Percentiles rank a stretch among this genome's conserved stretches.
phyloP scores from a whole-genome alignment of 1,139 yeast genomes.

The Candida glucosophila region DNA sequence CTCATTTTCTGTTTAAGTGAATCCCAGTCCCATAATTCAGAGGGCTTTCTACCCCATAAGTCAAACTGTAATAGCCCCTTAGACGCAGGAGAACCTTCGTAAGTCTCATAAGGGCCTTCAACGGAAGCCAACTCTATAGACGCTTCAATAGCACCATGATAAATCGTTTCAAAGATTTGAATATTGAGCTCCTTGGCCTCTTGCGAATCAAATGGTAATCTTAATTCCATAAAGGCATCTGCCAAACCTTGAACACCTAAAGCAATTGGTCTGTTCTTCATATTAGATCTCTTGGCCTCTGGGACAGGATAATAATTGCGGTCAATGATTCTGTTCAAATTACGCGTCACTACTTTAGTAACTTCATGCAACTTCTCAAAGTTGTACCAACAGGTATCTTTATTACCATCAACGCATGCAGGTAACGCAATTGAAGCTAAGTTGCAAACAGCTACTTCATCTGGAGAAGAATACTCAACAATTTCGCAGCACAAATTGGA shows the following conservation, averaged over 20 bases:
- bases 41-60: conserved; percentile 50
- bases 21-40: conserved; percentile 54
- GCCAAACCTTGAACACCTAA: conserved; percentile 60
- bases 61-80: conserved; percentile 50
- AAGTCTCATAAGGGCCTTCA: conserved; percentile 42
- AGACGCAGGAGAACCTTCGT: conserved; percentile 52
- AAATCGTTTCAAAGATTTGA: conserved; percentile 54
- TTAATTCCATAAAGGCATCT: conserved; percentile 47
- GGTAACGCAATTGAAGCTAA: conserved; percentile 55
- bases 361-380: conserved; percentile 48
- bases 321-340: conserved; percentile 50
- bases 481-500: conserved; percentile 54
- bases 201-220: conserved; percentile 50
- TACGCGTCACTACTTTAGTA: conserved; percentile 44
- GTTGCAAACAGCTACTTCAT: conserved; percentile 52
- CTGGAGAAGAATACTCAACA: conserved; percentile 45
- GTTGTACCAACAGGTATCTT: conserved; percentile 34
- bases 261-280: conserved; percentile 54
- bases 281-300: conserved; percentile 43
- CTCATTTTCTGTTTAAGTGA: conserved; percentile 34
- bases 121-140: conserved; percentile 43
- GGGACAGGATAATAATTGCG: conserved; percentile 49
- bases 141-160: conserved; percentile 51
- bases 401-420: conserved; percentile 46
- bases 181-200: conserved; percentile 49